Percentiles rank a stretch among this genome's conserved stretches.
These are phyloP conservation scores for Mariannaea elegans DNA, from an alignment of 2,329 filamentous ascomycete species.

Conservation along the genomic window DNA sequence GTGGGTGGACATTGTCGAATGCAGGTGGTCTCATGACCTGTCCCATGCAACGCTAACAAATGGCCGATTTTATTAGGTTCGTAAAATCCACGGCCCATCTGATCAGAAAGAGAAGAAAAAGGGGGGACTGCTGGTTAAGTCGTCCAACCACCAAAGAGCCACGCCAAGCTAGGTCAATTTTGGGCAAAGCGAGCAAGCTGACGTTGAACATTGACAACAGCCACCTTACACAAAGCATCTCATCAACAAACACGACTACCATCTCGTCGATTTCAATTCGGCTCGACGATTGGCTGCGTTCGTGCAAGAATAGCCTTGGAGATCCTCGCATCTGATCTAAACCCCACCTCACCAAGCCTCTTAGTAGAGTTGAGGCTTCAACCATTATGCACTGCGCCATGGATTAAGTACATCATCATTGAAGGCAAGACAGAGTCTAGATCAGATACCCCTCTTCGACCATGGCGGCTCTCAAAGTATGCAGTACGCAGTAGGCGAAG, in stretches of 20 bases:
- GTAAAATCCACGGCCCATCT: conserved; percentile 38
- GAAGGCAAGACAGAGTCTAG: conserved; percentile 12
- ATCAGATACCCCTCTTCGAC: conserved; percentile 28
- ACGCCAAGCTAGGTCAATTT: background rate
- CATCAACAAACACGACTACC: conserved; percentile 12
- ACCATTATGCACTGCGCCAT: conserved; percentile 16
- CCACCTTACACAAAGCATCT: conserved; percentile 15
- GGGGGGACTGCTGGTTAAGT: conserved; percentile 28
- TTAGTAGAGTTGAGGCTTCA: conserved; percentile 19
- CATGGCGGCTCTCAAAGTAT: conserved; percentile 24
- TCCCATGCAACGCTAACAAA: conserved; percentile 41
- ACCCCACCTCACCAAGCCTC: conserved; percentile 28
- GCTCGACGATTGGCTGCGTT: conserved; percentile 13
- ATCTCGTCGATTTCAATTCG: conserved; percentile 21
- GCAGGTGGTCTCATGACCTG: conserved; percentile 43
- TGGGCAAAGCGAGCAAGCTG: conserved; percentile 13
- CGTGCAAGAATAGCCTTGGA: conserved; percentile 1
- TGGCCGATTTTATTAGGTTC: conserved; percentile 44
- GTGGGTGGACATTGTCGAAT: conserved; percentile 38
- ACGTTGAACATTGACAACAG: conserved; percentile 24
- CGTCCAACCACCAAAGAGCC: conserved; percentile 31
- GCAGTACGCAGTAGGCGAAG: background rate
- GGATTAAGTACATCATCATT: conserved; percentile 7
- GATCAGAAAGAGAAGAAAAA: conserved; percentile 31
- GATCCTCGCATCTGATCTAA: conserved; percentile 15